Evolutionary conservation across 139 green algal species (phyloP), one percentile per base, ranked within the genome.

Genomic region (Tetradesmus lagerheimii): DNA sequence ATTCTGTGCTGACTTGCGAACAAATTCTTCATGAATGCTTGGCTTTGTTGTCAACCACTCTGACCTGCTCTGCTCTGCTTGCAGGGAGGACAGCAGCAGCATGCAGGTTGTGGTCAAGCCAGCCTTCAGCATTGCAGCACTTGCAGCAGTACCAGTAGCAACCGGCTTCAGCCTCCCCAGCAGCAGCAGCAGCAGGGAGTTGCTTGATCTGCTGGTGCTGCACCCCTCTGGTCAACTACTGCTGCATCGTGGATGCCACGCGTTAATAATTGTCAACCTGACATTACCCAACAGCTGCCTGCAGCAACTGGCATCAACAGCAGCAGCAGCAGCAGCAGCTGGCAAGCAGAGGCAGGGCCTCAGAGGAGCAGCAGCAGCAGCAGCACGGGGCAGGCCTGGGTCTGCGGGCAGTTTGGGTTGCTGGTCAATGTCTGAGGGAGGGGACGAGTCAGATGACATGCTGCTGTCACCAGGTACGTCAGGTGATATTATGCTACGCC

Each of bases 171-270:
- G 9, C 62, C 34, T 47, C 34, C 20, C 80, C n/a, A 34, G 20
- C 74, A 87, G 90, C 71, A 14, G 78, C 78, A 84, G 78, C 14
- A 84, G 29, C 11, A 62, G 25, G 83, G 43, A 80, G 23, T 81
- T 90, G 57, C 34, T 88, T 0, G 95, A 97, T 85, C 76, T 97
- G 20, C 91, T 97, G 16, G 41, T 97, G 81, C 88, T 97, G 78
- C 89, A 93, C 27, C 92, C 89, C 8, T 45, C 85, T 45, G 88
- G 89, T 1, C 87, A 87, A 39, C 90, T 97, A 47, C 38, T 81
- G 38, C 90, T 96, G 82, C 92, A 94, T 35, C 85, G 92, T 0
- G 94, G 92, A 35, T 34, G 12, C 1, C 74, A 77, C 34, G 85
- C 50, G 25, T 50, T 96, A 1, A 92, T 88, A 29, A 74, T 87